phyloP scores from a whole-genome alignment of 495 filamentous ascomycete genomes.

The Lindgomyces ingoldianus region DNA sequence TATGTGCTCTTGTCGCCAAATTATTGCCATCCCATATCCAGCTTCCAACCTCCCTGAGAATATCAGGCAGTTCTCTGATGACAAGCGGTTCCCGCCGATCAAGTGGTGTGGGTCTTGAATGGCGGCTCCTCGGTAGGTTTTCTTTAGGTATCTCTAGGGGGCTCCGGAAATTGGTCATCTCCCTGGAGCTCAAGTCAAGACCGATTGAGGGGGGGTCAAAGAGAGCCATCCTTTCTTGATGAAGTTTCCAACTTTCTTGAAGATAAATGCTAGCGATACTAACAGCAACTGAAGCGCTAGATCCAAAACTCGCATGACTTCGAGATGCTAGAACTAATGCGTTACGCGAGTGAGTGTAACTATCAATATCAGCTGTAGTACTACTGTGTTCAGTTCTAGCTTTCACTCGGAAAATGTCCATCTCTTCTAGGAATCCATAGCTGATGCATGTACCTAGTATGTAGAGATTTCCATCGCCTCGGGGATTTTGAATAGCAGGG shows the following conservation, averaged over 20 bases:
- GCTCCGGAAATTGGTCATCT: too few relatives aligned
- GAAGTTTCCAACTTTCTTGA: neutral
- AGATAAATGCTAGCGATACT: neutral
- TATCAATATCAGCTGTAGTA: neutral
- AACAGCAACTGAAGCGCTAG: neutral
- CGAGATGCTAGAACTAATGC: neutral
- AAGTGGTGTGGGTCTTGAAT: too few relatives aligned
- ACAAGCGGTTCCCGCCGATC: too few relatives aligned
- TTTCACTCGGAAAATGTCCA: neutral
- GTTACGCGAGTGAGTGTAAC: neutral
- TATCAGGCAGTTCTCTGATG: too few relatives aligned
- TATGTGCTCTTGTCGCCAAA: too few relatives aligned
- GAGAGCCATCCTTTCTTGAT: too few relatives aligned
- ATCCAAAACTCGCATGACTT: neutral
- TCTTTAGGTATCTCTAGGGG: too few relatives aligned
- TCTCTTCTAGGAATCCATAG: neutral
- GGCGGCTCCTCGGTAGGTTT: too few relatives aligned
- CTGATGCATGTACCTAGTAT: neutral
- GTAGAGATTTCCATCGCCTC: neutral
- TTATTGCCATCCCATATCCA: too few relatives aligned
- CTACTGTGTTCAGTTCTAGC: neutral
- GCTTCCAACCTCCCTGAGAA: too few relatives aligned
- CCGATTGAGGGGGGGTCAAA: too few relatives aligned
- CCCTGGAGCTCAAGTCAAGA: too few relatives aligned
- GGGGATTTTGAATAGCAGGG: neutral